Percentiles rank a stretch among this genome's conserved stretches.
phyloP scores from a whole-genome alignment of 2,329 filamentous ascomycete species.

The Xylaria sp. region DNA sequence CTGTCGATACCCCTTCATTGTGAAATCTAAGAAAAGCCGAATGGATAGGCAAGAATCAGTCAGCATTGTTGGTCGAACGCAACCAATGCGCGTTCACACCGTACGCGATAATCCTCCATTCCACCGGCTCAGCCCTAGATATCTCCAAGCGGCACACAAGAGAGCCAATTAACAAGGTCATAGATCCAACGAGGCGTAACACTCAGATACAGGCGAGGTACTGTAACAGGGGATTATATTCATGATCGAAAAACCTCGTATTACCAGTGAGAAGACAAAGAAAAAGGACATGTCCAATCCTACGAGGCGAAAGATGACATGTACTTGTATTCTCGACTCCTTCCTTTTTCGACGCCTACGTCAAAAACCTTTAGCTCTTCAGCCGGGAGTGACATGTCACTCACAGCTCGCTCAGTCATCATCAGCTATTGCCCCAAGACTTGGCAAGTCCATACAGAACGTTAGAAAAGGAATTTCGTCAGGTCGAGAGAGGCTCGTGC shows the following conservation, averaged over 20 bases:
- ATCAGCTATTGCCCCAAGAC: neutral
- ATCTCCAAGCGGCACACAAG: neutral
- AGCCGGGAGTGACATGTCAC: neutral
- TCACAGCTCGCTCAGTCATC: neutral
- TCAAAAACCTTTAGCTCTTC: neutral
- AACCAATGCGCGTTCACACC: neutral
- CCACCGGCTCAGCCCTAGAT: neutral
- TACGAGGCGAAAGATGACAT: neutral
- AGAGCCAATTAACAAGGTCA: too few relatives aligned
- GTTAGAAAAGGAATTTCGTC: neutral
- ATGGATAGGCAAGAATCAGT: neutral
- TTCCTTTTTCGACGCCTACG: neutral
- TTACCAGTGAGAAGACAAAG: neutral
- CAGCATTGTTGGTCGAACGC: neutral
- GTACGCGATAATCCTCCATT: neutral
- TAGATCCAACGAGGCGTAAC: too few relatives aligned
- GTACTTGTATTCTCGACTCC: neutral
- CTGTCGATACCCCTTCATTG: neutral
- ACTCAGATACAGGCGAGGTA: too few relatives aligned
- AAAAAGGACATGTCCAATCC: neutral
- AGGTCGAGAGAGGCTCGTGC: slow-evolving; percentile 8
- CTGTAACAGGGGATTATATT: too few relatives aligned
- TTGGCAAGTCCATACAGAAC: neutral
- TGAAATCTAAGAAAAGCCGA: neutral
- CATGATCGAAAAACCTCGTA: too few relatives aligned